Conservation (phyloP, 2,329 filamentous ascomycete species). For the Penicillium oxalicum region DNA sequence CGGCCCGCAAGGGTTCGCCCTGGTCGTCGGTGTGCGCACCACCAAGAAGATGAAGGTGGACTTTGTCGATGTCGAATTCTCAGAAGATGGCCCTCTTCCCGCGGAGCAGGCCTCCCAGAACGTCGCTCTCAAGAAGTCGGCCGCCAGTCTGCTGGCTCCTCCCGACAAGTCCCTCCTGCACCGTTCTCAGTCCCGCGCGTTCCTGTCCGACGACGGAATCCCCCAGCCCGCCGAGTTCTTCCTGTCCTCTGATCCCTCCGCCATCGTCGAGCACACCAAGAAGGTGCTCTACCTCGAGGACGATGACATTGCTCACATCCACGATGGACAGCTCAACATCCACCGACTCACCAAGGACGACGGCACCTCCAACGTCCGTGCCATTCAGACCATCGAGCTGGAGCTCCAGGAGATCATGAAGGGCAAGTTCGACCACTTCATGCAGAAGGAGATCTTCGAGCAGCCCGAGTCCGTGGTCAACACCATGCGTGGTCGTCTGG, state of each 20-base stretch:
- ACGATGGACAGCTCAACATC: constrained; percentile 98
- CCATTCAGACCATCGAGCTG: constrained; percentile 96
- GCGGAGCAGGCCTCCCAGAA: constrained; percentile 96
- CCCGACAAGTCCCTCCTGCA: constrained; percentile 97
- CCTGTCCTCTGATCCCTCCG: constrained; percentile 95
- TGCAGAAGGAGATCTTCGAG: constrained; percentile 99
- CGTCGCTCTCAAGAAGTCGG: constrained; percentile 87
- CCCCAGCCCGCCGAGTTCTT: constrained; percentile 99
- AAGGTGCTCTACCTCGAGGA: constrained; percentile 99
- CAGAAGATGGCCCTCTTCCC: constrained; percentile 78
- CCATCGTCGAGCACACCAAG: constrained; percentile 99
- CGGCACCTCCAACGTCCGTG: constrained; percentile 91
- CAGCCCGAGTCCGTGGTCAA: constrained; percentile 99
- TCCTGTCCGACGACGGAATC: constrained; percentile 96
- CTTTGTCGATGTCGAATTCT: constrained; percentile 98
- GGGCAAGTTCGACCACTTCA: constrained; percentile 99
- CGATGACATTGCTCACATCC: constrained; percentile 98
- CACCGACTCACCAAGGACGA: constrained; percentile 96
- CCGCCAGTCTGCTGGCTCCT: constrained; percentile 69
- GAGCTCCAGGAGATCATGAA: constrained; percentile 99
- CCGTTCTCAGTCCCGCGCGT: constrained; percentile 95
- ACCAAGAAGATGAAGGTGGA: constrained; percentile 99
- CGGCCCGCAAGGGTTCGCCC: constrained; percentile 96
- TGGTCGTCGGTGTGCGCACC: constrained; percentile 95
- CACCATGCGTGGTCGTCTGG: constrained; percentile 98